Evolutionary conservation across 1,284 basidiomycete genomes (phyloP).

Genomic region (Ganoderma leucocontextum): DNA sequence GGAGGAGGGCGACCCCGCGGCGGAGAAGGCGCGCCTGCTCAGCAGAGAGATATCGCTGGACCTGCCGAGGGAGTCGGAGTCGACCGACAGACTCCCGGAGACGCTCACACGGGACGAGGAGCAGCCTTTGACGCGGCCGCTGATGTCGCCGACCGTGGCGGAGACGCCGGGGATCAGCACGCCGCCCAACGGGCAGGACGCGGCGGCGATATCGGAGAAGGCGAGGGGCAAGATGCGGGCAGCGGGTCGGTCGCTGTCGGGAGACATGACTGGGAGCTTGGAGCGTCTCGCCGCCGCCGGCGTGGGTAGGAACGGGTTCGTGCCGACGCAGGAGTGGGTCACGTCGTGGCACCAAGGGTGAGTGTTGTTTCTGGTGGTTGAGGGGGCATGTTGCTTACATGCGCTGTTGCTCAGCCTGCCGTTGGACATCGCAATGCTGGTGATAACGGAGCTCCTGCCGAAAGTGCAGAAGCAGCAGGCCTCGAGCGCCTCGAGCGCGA

Average conservation of each 20-base stretch:
- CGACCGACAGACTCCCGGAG: slow-evolving; percentile 40
- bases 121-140: slow-evolving; percentile 31
- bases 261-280: slow-evolving; percentile 64
- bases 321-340: slow-evolving; percentile 96
- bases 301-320: slow-evolving; percentile 87
- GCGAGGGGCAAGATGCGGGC: slow-evolving; percentile 86
- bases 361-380: slow-evolving; percentile 30
- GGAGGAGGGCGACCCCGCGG: slow-evolving; percentile 47
- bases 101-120: slow-evolving; percentile 39
- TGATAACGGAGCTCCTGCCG: slow-evolving; percentile 87
- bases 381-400: neutral
- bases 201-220: slow-evolving; percentile 75
- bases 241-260: slow-evolving; percentile 66
- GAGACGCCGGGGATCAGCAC: slow-evolving; percentile 37
- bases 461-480: slow-evolving; percentile 86
- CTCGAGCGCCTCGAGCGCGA: slow-evolving; percentile 68
- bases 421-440: slow-evolving; percentile 84
- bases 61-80: slow-evolving; percentile 31
- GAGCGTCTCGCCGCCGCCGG: slow-evolving; percentile 71
- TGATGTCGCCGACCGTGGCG: slow-evolving; percentile 54
- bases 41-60: slow-evolving; percentile 47
- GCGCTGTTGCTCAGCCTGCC: slow-evolving; percentile 63
- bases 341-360: slow-evolving; percentile 90
- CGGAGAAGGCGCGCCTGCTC: slow-evolving; percentile 70
- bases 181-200: slow-evolving; percentile 30